Evolutionary conservation across 202 grass and related monocot genomes (phyloP), one percentile per base, ranked within the genome.

Genomic region (Schoenoplectus tabernaemontani): DNA sequence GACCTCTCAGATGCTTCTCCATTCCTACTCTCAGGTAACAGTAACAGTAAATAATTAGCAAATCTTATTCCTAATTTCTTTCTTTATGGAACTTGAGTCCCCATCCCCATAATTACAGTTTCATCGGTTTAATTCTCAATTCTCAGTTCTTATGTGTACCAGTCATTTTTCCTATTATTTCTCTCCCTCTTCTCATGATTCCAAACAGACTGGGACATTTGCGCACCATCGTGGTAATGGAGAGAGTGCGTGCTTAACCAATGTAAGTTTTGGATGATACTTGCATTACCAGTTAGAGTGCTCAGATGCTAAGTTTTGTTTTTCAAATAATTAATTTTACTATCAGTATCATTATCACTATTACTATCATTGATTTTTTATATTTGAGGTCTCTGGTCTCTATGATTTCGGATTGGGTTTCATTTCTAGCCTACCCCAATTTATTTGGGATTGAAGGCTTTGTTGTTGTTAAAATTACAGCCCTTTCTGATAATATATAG

Each of bases 1-100:
- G 39, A 66, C 87, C 13, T 92, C 86, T 53, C 87, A 83, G 36
- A 82, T 86, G 9, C 90, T 96, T 54, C 67, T 92, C 32, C 71
- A 92, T 80, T 96, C 90, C 0, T 85, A 83, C 60, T 30, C 85
- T 1, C 85, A 96, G 93, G 89, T 91, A 59, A 8, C 33, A 48
- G 28, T 4, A 54, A 38, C 0, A 2, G 63, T 66, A 15, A 42
- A 67, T 22, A 66, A 66, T 7, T 47, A 51, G 53, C 34, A 47
- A 72, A 20, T 43, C 64, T 59, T 2, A 36, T 62, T 12, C 19
- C 6, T 37, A 42, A 42, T 67, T 41, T 67, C 36, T 32, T 87
- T 86, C 24, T 19, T 36, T 16, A 67, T 70, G 42, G 28, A 54
- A 26, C 2, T 34, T 7, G 7, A 20, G 58, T 70, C 5, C 9